phyloP scores from a whole-genome alignment of 2,329 filamentous ascomycete species.

The Aspergillus nomiae region DNA sequence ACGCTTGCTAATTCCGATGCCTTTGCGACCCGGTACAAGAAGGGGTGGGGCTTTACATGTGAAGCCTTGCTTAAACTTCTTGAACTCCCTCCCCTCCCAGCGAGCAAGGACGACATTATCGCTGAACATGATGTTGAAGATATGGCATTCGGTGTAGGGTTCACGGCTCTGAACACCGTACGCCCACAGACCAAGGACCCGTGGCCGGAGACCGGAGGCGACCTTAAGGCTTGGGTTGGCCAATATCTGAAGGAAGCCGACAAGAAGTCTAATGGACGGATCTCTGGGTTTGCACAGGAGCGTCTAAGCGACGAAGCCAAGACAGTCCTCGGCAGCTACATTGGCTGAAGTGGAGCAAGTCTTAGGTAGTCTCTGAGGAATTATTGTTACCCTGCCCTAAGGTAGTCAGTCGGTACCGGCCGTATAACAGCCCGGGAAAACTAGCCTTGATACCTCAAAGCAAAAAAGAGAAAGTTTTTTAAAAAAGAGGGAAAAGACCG shows the following conservation, averaged over 20 bases:
- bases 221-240: constrained; percentile 80
- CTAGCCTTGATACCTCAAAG: background rate
- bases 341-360: constrained; percentile 29
- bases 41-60: constrained; percentile 90
- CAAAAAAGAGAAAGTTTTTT: background rate
- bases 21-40: constrained; percentile 79
- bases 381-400: background rate
- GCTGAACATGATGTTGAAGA: constrained; percentile 92
- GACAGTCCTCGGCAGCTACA: constrained; percentile 51
- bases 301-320: constrained; percentile 66
- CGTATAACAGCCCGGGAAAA: background rate
- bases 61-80: constrained; percentile 86
- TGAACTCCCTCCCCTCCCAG: constrained; percentile 78
- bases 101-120: constrained; percentile 73
- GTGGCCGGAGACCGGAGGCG: constrained; percentile 80
- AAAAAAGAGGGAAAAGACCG: constrained; percentile 1
- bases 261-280: constrained; percentile 67
- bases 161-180: constrained; percentile 91
- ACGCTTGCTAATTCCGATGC: constrained; percentile 82
- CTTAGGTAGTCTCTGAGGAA: background rate
- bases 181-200: constrained; percentile 73
- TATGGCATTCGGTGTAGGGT: constrained; percentile 90
- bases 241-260: constrained; percentile 78
- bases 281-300: constrained; percentile 71
- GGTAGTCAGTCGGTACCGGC: background rate